Percentiles rank a stretch among this genome's conserved stretches.
Conservation (phyloP, 2,329 filamentous ascomycete species). For the Fusarium sp. region DNA sequence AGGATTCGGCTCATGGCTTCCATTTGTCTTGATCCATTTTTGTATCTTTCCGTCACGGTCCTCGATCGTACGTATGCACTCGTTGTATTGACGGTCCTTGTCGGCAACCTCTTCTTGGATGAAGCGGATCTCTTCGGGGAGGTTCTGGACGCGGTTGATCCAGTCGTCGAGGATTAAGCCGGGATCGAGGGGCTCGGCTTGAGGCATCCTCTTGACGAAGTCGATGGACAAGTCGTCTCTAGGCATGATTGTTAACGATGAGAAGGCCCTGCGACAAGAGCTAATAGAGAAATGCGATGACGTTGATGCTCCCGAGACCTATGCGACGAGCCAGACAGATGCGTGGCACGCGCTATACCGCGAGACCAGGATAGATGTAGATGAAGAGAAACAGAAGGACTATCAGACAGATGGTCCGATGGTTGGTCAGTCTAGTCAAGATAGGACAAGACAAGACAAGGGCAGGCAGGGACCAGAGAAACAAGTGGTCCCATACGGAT, state of each 20-base stretch:
- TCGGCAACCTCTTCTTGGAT: constrained; percentile 86
- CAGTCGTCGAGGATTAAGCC: constrained; percentile 84
- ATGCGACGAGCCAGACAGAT: constrained; percentile 37
- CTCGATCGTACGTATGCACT: constrained; percentile 77
- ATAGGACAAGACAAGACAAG: constrained; percentile 38
- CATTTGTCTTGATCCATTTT: constrained; percentile 84
- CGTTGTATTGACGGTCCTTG: constrained; percentile 81
- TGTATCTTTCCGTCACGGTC: constrained; percentile 83
- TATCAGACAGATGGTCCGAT: constrained; percentile 37
- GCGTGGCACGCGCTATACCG: constrained; percentile 20
- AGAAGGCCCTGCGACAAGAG: constrained; percentile 46
- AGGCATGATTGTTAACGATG: constrained; percentile 75
- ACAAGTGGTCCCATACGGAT: constrained; percentile 47
- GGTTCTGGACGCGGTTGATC: constrained; percentile 80
- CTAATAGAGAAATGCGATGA: constrained; percentile 42
- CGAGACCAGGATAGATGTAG: constrained; percentile 27
- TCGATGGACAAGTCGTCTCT: constrained; percentile 82
- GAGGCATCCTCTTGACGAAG: constrained; percentile 77
- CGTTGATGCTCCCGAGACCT: constrained; percentile 40
- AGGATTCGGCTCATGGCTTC: constrained; percentile 80
- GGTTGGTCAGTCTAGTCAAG: constrained; percentile 37
- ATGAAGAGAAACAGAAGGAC: constrained; percentile 31
- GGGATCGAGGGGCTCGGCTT: constrained; percentile 73
- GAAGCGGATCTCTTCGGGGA: constrained; percentile 86
- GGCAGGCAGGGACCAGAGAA: constrained; percentile 39